phyloP scores from a whole-genome alignment of 192 early-diverging fungal genomes.

The Coemansia sp. region DNA sequence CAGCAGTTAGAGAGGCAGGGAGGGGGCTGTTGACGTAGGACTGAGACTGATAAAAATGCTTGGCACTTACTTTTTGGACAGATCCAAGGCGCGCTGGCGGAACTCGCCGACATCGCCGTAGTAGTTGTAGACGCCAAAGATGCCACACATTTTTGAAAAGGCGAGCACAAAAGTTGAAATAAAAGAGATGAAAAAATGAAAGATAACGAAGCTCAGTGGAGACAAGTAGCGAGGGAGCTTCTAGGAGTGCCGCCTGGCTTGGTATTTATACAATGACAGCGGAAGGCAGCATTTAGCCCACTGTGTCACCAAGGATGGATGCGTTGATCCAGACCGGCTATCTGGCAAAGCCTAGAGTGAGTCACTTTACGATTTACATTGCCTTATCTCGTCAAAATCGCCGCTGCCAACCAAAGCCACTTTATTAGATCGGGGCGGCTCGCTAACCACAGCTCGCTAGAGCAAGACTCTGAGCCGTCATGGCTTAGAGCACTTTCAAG shows the following conservation, averaged over 20 bases:
- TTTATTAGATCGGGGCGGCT: background rate
- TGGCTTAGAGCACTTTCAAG: background rate
- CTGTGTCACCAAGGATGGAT: background rate
- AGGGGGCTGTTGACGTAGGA: background rate
- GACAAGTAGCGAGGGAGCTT: background rate
- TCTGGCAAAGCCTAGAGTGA: background rate
- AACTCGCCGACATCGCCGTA: constrained; percentile 71
- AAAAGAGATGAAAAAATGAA: background rate
- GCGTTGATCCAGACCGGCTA: background rate
- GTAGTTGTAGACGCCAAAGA: constrained; percentile 93
- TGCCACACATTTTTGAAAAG: constrained; percentile 82
- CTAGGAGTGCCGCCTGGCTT: background rate
- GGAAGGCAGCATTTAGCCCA: background rate
- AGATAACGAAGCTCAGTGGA: background rate
- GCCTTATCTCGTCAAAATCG: background rate
- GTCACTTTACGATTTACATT: background rate
- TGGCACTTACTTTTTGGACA: constrained; percentile 61
- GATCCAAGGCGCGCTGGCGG: constrained; percentile 78
- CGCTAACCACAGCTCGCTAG: background rate
- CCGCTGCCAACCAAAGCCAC: background rate
- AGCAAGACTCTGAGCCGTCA: background rate
- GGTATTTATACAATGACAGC: background rate
- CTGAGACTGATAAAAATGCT: background rate
- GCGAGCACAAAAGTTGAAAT: background rate
- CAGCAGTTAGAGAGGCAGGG: background rate